These are phyloP conservation scores for Starmera dryadoides DNA, from an alignment of 805 yeast species.

Conservation along the genomic window DNA sequence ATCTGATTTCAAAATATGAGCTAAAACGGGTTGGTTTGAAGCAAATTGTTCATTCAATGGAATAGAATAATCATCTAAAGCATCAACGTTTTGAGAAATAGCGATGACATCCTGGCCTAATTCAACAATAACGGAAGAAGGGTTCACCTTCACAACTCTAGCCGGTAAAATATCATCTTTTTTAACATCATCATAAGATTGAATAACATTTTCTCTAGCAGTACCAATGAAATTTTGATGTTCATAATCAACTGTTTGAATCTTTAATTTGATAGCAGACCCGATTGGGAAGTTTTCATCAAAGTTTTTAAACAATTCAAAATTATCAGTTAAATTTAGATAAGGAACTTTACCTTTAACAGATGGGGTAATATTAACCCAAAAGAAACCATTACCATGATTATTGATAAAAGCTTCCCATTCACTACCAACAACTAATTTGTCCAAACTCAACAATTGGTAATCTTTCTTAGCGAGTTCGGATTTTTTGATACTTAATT, in stretches of 20 bases:
- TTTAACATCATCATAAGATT: conserved; percentile 39
- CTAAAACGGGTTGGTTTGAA: conserved; percentile 48
- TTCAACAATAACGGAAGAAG: conserved; percentile 58
- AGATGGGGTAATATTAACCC: conserved; percentile 65
- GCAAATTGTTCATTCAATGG: conserved; percentile 42
- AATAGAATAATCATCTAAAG: conserved; percentile 58
- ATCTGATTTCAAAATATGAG: conserved; percentile 38
- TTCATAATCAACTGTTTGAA: conserved; percentile 45
- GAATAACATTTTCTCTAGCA: conserved; percentile 37
- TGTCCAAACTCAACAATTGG: conserved; percentile 29
- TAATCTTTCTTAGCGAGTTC: conserved; percentile 24
- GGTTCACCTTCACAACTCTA: conserved; percentile 50
- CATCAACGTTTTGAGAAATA: conserved; percentile 68
- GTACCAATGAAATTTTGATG: conserved; percentile 43
- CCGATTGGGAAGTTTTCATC: conserved; percentile 66
- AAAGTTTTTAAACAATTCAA: conserved; percentile 38
- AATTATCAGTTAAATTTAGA: conserved; percentile 54
- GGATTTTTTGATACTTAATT: conserved; percentile 49
- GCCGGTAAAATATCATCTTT: conserved; percentile 56
- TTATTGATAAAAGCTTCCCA: conserved; percentile 62
- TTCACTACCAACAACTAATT: conserved; percentile 41
- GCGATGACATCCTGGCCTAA: conserved; percentile 59
- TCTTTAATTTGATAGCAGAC: conserved; percentile 52
- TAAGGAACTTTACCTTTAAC: conserved; percentile 60
- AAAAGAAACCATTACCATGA: conserved; percentile 48